These are phyloP conservation scores for Termitomyces sp. DNA, from an alignment of 768 basidiomycete genomes.

Conservation along the genomic window DNA sequence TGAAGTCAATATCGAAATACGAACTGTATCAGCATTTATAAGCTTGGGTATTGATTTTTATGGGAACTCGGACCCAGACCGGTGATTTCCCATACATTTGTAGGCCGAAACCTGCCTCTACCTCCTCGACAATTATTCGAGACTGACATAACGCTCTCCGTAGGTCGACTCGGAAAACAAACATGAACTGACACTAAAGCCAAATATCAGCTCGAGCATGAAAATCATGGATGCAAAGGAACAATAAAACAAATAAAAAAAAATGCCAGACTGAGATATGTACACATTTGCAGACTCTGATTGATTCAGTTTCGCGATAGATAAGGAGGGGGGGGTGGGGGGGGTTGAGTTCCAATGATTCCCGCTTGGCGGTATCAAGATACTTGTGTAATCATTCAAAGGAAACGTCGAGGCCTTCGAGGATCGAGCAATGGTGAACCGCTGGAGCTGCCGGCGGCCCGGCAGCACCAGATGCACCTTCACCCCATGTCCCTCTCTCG, in stretches of 20 bases:
- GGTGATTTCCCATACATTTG: too few relatives aligned
- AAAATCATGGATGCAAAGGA: not conserved
- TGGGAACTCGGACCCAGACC: too few relatives aligned
- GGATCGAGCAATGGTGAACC: not conserved
- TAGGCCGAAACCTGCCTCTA: too few relatives aligned
- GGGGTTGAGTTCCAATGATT: not conserved
- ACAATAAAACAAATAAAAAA: not conserved
- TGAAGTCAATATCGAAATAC: too few relatives aligned
- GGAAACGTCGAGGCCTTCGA: constrained; percentile 1
- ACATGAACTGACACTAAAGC: not conserved
- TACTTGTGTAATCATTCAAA: not conserved
- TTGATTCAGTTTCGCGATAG: not conserved
- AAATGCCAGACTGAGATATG: not conserved
- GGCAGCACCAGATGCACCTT: not conserved
- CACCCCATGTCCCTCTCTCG: constrained; percentile 9
- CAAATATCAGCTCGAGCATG: not conserved
- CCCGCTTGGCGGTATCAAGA: not conserved
- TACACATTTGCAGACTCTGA: not conserved
- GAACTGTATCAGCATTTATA: too few relatives aligned
- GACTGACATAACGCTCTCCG: too few relatives aligned
- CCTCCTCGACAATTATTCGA: too few relatives aligned
- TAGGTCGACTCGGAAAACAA: too few relatives aligned
- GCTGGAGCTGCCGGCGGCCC: not conserved
- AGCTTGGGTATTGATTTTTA: too few relatives aligned
- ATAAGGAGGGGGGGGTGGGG: too few relatives aligned